A percentile compares a stretch with the other conserved stretches of the same genome.
phyloP scores from a whole-genome alignment of 805 yeast genomes.

The Phaffomyces antillensis region DNA sequence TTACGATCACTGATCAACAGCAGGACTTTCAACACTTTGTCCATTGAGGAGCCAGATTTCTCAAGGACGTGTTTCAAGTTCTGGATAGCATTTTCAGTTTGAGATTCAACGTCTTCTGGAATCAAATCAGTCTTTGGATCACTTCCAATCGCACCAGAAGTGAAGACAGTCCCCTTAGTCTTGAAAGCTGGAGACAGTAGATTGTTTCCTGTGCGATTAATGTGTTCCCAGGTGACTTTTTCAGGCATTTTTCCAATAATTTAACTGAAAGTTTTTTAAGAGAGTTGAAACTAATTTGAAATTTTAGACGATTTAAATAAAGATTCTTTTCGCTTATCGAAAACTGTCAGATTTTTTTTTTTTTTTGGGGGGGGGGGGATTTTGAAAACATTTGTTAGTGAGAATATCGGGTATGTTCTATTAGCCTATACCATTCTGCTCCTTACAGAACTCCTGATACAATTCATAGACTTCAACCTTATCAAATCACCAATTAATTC shows the following conservation, averaged over 20 bases:
- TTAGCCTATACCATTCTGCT: too few relatives aligned
- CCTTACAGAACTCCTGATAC: too few relatives aligned
- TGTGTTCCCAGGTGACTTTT: constrained; percentile 30
- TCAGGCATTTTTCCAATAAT: constrained; percentile 17
- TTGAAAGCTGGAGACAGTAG: constrained; percentile 36
- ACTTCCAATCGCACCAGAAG: constrained; percentile 42
- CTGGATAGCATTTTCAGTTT: constrained; percentile 36
- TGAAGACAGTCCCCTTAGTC: constrained; percentile 36
- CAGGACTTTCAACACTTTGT: constrained; percentile 41
- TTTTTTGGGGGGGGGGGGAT: too few relatives aligned
- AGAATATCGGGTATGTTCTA: too few relatives aligned
- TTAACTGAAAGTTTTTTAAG: too few relatives aligned
- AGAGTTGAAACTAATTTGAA: too few relatives aligned
- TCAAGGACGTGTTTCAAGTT: constrained; percentile 36
- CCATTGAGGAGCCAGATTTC: constrained; percentile 39
- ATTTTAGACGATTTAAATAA: background rate
- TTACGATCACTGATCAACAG: constrained; percentile 39
- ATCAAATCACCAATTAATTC: too few relatives aligned
- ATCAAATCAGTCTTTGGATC: constrained; percentile 34
- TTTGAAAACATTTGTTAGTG: too few relatives aligned
- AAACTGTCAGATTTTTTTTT: too few relatives aligned
- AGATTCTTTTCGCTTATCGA: background rate
- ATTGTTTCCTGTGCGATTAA: constrained; percentile 24
- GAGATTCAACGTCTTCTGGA: constrained; percentile 37
- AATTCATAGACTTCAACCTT: too few relatives aligned